These are phyloP conservation scores for Stereum hirsutum DNA, from an alignment of 1,284 basidiomycete species.

Conservation along the genomic window DNA sequence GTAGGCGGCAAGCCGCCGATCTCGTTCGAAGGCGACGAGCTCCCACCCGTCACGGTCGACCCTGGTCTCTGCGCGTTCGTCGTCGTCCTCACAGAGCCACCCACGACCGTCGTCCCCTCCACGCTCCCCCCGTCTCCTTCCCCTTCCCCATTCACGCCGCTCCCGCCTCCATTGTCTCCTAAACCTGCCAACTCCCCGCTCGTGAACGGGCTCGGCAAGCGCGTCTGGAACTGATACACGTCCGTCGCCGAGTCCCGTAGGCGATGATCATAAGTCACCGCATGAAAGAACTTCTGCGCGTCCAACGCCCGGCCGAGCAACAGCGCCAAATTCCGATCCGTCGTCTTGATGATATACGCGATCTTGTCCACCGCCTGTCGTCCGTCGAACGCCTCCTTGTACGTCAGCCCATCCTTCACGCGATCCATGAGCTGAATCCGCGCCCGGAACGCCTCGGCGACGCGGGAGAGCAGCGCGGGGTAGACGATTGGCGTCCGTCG, in stretches of 20 bases:
- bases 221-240: constrained; percentile 86
- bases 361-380: constrained; percentile 95
- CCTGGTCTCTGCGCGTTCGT: constrained; percentile 4
- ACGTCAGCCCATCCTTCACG: constrained; percentile 91
- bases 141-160: neutral
- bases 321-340: constrained; percentile 92
- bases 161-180: constrained; percentile 14
- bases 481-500: constrained; percentile 76
- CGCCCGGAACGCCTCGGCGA: constrained; percentile 88
- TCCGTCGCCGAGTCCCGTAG: constrained; percentile 85
- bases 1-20: too few relatives aligned
- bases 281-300: constrained; percentile 99
- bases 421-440: constrained; percentile 74
- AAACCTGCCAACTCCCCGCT: constrained; percentile 55
- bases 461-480: constrained; percentile 89
- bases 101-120: neutral
- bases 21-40: constrained; percentile 29
- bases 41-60: constrained; percentile 15
- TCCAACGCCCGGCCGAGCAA: constrained; percentile 92
- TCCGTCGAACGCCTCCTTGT: constrained; percentile 95
- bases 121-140: neutral
- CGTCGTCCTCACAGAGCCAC: too few relatives aligned
- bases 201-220: constrained; percentile 68
- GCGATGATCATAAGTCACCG: constrained; percentile 97
- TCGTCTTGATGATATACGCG: constrained; percentile 96